Evolutionary conservation across 2,329 filamentous ascomycete species (phyloP), one percentile per base, ranked within the genome.

Genomic region (Coniochaeta pulveracea): DNA sequence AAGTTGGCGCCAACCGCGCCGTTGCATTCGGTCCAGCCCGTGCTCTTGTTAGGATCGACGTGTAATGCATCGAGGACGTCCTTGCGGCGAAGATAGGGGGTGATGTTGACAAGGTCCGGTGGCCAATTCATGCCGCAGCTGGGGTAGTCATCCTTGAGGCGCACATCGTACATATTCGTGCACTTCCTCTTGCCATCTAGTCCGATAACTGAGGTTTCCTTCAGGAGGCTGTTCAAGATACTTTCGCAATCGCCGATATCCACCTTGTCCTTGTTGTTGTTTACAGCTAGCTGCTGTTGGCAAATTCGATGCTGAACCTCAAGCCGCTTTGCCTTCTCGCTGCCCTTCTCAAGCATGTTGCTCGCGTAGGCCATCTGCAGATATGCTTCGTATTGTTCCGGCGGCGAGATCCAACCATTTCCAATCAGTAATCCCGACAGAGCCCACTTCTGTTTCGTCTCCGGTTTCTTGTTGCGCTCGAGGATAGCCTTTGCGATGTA

Each of bases 101-200:
- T 84, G 15, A 98, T 72, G 32, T 71, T 52, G 29, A 58, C 57
- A 48, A 98, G 66, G 58, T 98, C 91, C 42, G 86, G 82, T 19
- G 91, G 91, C 93, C 93, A 98, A 61, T 86, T 89, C 88, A 94
- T 94, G 44, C 91, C 91, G 55, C 91, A 98, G 41, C 79, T 80
- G 4, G 84, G 81, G 55, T 74, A 85, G 6, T 62, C 63, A 56
- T 98, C 91, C 42, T 67, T 77, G 29, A 95, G 69, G 29, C 89
- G 84, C 34, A 96, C 72, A 54, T 99, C 91, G 56, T 99, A 99
- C 85, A 96, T 95, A 61, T 98, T 99, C 53, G 78, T 56, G 56
- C 93, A 98, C 48, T 75, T 55, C 12, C 55, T 48, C 26, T 70
- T 54, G 32, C 67, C 64, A 36, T 69, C 56, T 14, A 65, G 37